phyloP scores from a whole-genome alignment of 2,329 filamentous ascomycete genomes.

The Chaetomium globosum region DNA sequence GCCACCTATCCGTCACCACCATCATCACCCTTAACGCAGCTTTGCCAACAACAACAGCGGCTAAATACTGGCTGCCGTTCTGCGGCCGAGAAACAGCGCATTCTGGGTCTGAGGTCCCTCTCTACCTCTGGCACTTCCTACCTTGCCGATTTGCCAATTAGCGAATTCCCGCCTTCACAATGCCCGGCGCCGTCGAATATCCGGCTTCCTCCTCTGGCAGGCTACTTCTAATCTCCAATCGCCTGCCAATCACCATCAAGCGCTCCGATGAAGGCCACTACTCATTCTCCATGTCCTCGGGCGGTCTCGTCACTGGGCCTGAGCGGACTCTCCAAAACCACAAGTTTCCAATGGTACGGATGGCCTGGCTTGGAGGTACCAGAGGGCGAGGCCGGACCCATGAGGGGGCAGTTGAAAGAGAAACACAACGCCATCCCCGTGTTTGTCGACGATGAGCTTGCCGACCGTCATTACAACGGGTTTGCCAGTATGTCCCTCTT shows the following conservation, averaged over 20 bases:
- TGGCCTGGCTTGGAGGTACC: slow-evolving; percentile 95
- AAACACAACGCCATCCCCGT: slow-evolving; percentile 90
- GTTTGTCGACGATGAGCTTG: slow-evolving; percentile 90
- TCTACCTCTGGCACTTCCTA: neutral
- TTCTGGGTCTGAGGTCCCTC: neutral
- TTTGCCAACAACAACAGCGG: neutral
- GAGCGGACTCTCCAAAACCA: slow-evolving; percentile 87
- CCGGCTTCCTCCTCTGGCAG: slow-evolving; percentile 44
- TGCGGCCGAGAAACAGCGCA: neutral
- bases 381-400: slow-evolving; percentile 72
- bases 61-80: neutral
- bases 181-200: slow-evolving; percentile 32
- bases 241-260: slow-evolving; percentile 95
- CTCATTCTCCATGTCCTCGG: slow-evolving; percentile 94
- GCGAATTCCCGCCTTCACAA: slow-evolving; percentile 22
- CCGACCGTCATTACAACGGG: slow-evolving; percentile 95
- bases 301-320: slow-evolving; percentile 93
- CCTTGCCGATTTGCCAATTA: neutral
- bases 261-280: slow-evolving; percentile 88
- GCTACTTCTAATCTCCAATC: slow-evolving; percentile 88
- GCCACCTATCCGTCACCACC: neutral
- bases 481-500: slow-evolving; percentile 74
- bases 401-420: slow-evolving; percentile 78
- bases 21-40: neutral
- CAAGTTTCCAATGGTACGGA: slow-evolving; percentile 97